These are phyloP conservation scores for Aspergillus alliaceus DNA, from an alignment of 2,329 filamentous ascomycete species.

Conservation along the genomic window DNA sequence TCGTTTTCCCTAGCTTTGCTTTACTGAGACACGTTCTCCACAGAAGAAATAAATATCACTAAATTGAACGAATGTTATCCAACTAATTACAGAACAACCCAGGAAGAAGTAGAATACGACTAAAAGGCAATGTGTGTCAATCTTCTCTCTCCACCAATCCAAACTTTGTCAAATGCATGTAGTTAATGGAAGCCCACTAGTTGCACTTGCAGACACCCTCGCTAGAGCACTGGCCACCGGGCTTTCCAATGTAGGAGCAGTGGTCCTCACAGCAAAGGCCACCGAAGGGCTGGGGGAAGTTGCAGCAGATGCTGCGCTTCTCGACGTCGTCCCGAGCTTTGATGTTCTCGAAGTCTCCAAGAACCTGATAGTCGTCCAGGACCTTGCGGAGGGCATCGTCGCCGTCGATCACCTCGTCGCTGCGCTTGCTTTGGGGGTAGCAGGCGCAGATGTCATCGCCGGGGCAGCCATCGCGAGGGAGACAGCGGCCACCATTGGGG, in stretches of 20 bases:
- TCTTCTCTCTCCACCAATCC: not conserved
- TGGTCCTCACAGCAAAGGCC: conserved; percentile 2
- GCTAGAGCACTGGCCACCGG: conserved; percentile 3
- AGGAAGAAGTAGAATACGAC: not conserved
- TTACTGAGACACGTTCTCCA: too few species aligned
- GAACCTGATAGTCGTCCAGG: not conserved
- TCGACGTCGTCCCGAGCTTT: not conserved
- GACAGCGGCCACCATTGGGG: conserved; percentile 1
- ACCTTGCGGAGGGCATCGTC: not conserved
- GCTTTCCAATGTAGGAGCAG: conserved; percentile 1
- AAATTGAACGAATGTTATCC: too few species aligned
- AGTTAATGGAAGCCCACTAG: not conserved
- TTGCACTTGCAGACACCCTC: not conserved
- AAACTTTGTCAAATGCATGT: too few species aligned
- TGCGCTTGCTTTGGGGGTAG: conserved; percentile 5
- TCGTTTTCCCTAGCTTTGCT: too few species aligned
- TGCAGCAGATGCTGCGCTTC: conserved; percentile 4
- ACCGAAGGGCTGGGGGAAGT: not conserved
- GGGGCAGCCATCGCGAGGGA: conserved; percentile 5
- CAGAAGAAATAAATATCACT: too few species aligned
- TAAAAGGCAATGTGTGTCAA: not conserved
- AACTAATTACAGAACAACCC: not conserved
- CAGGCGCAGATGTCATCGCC: conserved; percentile 3
- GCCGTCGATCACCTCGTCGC: conserved; percentile 1
- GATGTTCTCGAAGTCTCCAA: not conserved